A percentile compares a stretch with the other conserved stretches of the same genome.
These are phyloP conservation scores for Phytophthora melonis DNA, from an alignment of 352 stramenopile genomes.

Conservation along the genomic window DNA sequence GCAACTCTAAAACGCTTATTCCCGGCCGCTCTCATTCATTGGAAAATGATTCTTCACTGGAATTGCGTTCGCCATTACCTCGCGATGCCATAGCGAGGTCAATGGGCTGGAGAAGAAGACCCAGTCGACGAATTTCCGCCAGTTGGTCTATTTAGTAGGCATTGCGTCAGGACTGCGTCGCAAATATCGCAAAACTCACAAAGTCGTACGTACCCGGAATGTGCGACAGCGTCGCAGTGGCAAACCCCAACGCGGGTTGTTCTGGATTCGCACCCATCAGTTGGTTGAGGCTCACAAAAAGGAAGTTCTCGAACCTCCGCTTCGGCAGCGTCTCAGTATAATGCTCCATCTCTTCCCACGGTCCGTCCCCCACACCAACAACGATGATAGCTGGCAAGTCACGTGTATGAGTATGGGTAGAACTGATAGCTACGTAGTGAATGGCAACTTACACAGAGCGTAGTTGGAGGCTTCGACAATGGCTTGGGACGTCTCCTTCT, in stretches of 20 bases:
- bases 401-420: not conserved
- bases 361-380: conserved; percentile 79
- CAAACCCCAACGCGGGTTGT: conserved; percentile 73
- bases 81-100: too few species aligned
- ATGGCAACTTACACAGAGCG: conserved; percentile 64
- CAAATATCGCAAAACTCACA: not conserved
- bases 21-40: too few species aligned
- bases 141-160: not conserved
- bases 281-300: conserved; percentile 75
- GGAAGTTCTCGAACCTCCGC: conserved; percentile 83
- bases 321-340: conserved; percentile 65
- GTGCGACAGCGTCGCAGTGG: conserved; percentile 71
- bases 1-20: too few species aligned
- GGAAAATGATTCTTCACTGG: too few species aligned
- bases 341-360: conserved; percentile 77
- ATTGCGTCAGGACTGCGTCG: not conserved
- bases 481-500: conserved; percentile 70
- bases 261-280: conserved; percentile 57
- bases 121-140: not conserved
- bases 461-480: conserved; percentile 80
- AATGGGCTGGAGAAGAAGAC: not conserved
- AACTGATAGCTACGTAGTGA: not conserved
- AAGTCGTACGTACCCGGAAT: conserved; percentile 47
- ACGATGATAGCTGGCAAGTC: conserved; percentile 67
- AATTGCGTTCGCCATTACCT: too few species aligned